phyloP scores from a whole-genome alignment of 225 moss, liverwort and hornwort species.

The Lunularia cruciata region DNA sequence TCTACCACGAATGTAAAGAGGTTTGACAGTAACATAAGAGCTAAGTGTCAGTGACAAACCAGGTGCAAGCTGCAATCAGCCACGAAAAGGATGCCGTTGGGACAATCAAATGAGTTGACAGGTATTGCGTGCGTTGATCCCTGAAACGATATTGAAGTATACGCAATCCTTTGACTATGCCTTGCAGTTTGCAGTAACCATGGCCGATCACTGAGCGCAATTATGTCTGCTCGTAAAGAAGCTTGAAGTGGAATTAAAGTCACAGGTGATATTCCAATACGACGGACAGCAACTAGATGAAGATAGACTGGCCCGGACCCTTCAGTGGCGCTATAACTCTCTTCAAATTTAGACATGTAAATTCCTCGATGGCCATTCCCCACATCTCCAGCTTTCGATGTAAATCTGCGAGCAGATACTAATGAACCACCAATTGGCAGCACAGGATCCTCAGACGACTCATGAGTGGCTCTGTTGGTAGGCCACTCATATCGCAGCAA shows the following conservation, averaged over 20 bases:
- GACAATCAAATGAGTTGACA: constrained; percentile 79
- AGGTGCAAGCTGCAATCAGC: constrained; percentile 98
- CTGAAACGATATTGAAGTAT: constrained; percentile 91
- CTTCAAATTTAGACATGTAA: constrained; percentile 20
- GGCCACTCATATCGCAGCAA: constrained; percentile 96
- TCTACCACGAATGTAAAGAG: neutral
- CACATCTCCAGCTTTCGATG: constrained; percentile 29
- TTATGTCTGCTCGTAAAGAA: constrained; percentile 73
- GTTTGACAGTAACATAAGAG: neutral
- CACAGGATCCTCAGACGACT: constrained; percentile 5
- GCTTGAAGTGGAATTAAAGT: constrained; percentile 77
- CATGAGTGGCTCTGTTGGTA: constrained; percentile 19
- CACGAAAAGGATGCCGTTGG: constrained; percentile 90
- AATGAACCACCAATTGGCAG: neutral
- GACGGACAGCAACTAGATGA: constrained; percentile 80
- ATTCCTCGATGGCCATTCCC: constrained; percentile 8
- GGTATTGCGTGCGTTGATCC: constrained; percentile 90
- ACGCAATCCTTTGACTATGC: constrained; percentile 90
- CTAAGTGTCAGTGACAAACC: constrained; percentile 53
- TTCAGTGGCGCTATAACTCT: constrained; percentile 36
- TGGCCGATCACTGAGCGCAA: constrained; percentile 93
- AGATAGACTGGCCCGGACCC: constrained; percentile 51
- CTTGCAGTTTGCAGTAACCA: constrained; percentile 98
- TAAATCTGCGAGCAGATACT: constrained; percentile 12
- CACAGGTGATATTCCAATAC: constrained; percentile 94